Base-by-base conservation (phyloP, 2,329 filamentous ascomycete species). In the Didymosphaeria variabile region DNA sequence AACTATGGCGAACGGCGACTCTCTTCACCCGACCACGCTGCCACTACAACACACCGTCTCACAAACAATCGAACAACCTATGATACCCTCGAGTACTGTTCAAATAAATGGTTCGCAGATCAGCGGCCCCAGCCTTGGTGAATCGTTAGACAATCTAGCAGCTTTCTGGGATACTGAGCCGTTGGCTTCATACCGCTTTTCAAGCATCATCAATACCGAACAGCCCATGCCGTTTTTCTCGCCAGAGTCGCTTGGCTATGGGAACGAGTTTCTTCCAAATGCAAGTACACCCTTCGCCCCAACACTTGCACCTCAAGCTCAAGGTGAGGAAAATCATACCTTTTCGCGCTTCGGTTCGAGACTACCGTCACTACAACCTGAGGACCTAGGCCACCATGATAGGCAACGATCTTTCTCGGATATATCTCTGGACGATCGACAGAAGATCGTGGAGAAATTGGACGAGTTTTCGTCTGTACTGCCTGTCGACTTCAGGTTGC, bases 401-500 rank as follows among this genome's bases (percentile, higher is more conserved):
- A 47, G 34, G 54, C 42, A 64, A 19, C 65, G 70, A n/a, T 60
- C 70, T 1, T 55, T 79, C n/a, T 66, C 76, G 26, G 75, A 79
- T 34, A 67, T 79, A 17, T 78, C 76, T 5, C 63, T 72, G 9
- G 69, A 72, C 12, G 76, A 77, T 57, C 67, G 77, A 17, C 72
- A 77, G 42, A 68, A 62, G 12, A 87, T 89, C 57, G 85, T 86
- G 69, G 85, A 82, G 58, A 83, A 86, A n/a, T 75, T 90, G 0
- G 83, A 87, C 21, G 86, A 89, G 62, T 90, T 90, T 64, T 86
- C 86, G 0, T 81, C 83, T 0, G 84, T 89, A 5, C 74, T 90
- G 23, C 86, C 88, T 0, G 80, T 78, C 55, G 87, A 88, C 66
- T 92, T 92, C 65, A 83, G 87, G 3, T 86, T 92, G 53, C 90